Conservation (phyloP, 148 eudicot genomes). For the Rhododendron kiyosumense region DNA sequence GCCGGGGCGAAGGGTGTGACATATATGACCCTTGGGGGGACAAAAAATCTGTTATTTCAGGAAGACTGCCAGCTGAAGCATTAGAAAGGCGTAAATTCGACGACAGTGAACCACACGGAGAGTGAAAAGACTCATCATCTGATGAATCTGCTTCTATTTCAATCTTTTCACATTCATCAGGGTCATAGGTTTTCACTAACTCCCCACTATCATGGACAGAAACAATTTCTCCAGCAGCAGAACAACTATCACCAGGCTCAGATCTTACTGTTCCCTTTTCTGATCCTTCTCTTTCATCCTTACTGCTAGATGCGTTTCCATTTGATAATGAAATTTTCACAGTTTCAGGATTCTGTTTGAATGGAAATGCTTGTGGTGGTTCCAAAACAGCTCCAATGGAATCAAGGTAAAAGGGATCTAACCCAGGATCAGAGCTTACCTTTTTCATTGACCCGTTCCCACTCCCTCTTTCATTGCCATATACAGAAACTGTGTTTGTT, state of each 20-base stretch:
- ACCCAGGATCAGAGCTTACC: slow-evolving; percentile 49
- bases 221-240: slow-evolving; percentile 36
- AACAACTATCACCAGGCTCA: slow-evolving; percentile 13
- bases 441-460: slow-evolving; percentile 34
- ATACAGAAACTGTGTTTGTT: slow-evolving; percentile 25
- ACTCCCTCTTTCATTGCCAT: slow-evolving; percentile 28
- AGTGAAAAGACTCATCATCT: slow-evolving; percentile 82
- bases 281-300: slow-evolving; percentile 27
- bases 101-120: slow-evolving; percentile 51
- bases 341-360: slow-evolving; percentile 18
- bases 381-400: slow-evolving; percentile 51
- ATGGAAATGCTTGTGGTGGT: slow-evolving; percentile 27
- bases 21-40: slow-evolving; percentile 27
- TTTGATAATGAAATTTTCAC: slow-evolving; percentile 9
- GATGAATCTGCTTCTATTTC: slow-evolving; percentile 23
- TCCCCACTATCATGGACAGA: slow-evolving; percentile 51
- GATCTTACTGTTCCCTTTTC: slow-evolving; percentile 10
- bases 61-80: slow-evolving; percentile 50
- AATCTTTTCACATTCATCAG: slow-evolving; percentile 24
- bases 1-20: slow-evolving; percentile 9
- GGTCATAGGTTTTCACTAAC: slow-evolving; percentile 27
- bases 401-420: slow-evolving; percentile 59
- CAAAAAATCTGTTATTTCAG: slow-evolving; percentile 34
- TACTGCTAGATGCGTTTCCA: slow-evolving; percentile 12
- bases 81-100: slow-evolving; percentile 50